These are phyloP conservation scores for Celoporthe dispersa DNA, from an alignment of 2,329 filamentous ascomycete genomes.

Conservation along the genomic window DNA sequence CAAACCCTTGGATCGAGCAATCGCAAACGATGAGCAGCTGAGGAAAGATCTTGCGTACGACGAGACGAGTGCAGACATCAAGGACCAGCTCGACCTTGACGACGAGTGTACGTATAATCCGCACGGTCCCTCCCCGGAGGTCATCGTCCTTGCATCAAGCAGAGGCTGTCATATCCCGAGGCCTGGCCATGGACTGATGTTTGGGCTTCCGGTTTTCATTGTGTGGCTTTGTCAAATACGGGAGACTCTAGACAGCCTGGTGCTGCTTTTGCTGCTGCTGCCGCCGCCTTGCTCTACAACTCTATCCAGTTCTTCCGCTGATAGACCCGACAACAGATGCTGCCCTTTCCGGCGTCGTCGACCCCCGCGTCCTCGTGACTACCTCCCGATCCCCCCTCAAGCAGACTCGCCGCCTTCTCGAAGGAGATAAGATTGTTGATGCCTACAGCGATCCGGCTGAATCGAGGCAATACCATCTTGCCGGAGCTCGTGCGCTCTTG, in stretches of 20 bases:
- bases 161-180: neutral
- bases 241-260: neutral
- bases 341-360: slow-evolving; percentile 86
- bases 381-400: slow-evolving; percentile 88
- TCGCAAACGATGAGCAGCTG: slow-evolving; percentile 84
- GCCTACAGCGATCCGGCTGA: slow-evolving; percentile 84
- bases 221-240: neutral
- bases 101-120: slow-evolving; percentile 69
- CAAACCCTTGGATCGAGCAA: slow-evolving; percentile 78
- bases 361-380: slow-evolving; percentile 86
- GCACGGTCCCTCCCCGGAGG: neutral
- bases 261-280: neutral
- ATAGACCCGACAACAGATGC: slow-evolving; percentile 43
- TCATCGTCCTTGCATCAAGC: neutral
- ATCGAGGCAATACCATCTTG: slow-evolving; percentile 87
- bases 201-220: neutral
- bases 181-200: neutral
- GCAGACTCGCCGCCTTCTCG: slow-evolving; percentile 83
- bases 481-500: slow-evolving; percentile 84
- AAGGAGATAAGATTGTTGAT: slow-evolving; percentile 75
- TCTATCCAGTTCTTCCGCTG: neutral
- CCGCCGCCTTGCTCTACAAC: neutral
- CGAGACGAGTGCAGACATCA: slow-evolving; percentile 73
- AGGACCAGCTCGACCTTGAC: slow-evolving; percentile 76
- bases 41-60: slow-evolving; percentile 93